Evolutionary conservation across 352 stramenopile species (phyloP), one percentile per base, ranked within the genome.

Genomic region (Phytophthora lateralis): DNA sequence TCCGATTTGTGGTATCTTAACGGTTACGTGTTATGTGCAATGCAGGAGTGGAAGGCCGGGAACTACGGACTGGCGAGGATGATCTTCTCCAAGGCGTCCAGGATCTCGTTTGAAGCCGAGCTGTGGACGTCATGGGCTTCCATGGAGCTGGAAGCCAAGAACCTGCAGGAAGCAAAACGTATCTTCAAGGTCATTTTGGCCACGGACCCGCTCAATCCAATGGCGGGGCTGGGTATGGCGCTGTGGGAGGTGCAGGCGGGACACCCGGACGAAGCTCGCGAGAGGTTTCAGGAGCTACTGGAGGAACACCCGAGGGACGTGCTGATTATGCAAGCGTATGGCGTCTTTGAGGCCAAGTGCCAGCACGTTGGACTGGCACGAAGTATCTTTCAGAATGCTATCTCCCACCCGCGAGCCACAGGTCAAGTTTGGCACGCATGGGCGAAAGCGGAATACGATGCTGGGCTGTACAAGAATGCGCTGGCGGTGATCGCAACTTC

Each of bases 361-460:
- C 79, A 92, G 49, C 74, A 94, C 62, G 61, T 94, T 65, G 56
- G 68, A 41, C 48, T 87, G 17, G 85, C 87, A n/a, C 63, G 87
- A 1, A 71, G 80, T 29, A 73, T 96, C 26, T 94, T 96, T 27
- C 68, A 80, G 27, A 64, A 44, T 3, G 80, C 80, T 11, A 74
- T 75, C 0, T 56, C 69, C n/a, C 78, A 89, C 47, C 64, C 71
- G 9, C 60, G 77, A 42, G 81, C 76, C 5, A 89, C 78, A 2
- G 81, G 76, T 21, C 82, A 96, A 63, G 85, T 96, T 14, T 96
- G 84, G 81, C 87, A 96, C 52, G 87, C 87, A 39, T 96, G 85
- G 85, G 87, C 81, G 21, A 91, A 96, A 62, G 80, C 85, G 42
- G 87, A 96, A 64, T 96, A 76, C 43, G 82, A 93, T 39, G 73